Conservation (phyloP, 352 stramenopile species). For the Elongisporangium undulatum region DNA sequence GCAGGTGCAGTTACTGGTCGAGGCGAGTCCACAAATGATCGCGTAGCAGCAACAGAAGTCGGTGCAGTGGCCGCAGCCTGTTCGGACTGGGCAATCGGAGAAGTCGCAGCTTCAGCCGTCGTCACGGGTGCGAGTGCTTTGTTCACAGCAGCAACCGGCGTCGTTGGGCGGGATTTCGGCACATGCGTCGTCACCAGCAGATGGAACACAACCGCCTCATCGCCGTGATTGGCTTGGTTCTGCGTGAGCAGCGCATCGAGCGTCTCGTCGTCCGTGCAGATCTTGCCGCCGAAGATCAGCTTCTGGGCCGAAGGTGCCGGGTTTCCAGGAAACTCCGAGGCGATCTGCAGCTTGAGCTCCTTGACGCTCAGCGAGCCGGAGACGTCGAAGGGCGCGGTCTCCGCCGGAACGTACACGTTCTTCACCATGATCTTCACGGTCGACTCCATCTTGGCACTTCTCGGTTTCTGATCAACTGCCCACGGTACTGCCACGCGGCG, state of each 20-base stretch:
- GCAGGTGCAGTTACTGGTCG: neutral
- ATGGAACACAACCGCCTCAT: slow-evolving; percentile 67
- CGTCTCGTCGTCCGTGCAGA: slow-evolving; percentile 59
- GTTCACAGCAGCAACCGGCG: slow-evolving; percentile 2
- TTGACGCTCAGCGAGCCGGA: slow-evolving; percentile 28
- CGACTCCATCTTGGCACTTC: neutral
- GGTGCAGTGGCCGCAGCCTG: slow-evolving; percentile 4
- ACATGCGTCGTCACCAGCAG: slow-evolving; percentile 47
- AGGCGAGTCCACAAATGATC: neutral
- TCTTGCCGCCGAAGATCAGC: slow-evolving; percentile 86
- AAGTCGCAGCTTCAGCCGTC: slow-evolving; percentile 1
- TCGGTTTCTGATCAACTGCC: neutral
- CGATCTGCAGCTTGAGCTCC: slow-evolving; percentile 59
- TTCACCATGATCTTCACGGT: slow-evolving; percentile 69
- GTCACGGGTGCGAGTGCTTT: neutral
- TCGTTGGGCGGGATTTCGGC: slow-evolving; percentile 13
- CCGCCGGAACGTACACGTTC: slow-evolving; percentile 67
- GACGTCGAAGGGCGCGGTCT: slow-evolving; percentile 48
- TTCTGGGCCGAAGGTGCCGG: slow-evolving; percentile 59
- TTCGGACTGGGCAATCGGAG: slow-evolving; percentile 8
- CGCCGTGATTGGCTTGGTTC: slow-evolving; percentile 27
- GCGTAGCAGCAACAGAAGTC: neutral
- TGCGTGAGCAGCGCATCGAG: slow-evolving; percentile 39
- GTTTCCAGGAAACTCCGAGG: slow-evolving; percentile 34
- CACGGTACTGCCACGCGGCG: neutral